Evolutionary conservation across 2,329 filamentous ascomycete genomes (phyloP), one percentile per base, ranked within the genome.

Genomic region (Colletotrichum nymphaeae): DNA sequence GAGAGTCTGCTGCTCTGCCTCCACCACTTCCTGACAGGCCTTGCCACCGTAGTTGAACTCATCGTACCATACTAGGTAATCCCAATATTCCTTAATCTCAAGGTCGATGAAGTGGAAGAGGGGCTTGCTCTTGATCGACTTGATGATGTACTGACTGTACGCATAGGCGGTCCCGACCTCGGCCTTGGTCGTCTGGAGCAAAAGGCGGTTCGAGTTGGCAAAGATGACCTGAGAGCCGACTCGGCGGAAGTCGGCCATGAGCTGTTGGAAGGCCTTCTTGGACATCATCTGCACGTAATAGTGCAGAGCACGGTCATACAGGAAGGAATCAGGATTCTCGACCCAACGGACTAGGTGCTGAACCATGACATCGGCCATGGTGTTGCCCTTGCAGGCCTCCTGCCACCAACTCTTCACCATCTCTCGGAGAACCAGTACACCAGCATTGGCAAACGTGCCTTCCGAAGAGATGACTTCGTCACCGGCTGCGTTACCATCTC

Each of bases 371-470:
- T 99, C 97, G 0, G 97, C 97, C 95, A 99, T 98, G 53, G 91
- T 93, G 78, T 94, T 97, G 49, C 95, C 95, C 74, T 91, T 92
- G 80, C 94, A 97, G 6, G 97, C 97, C 82, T 99, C 96, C 1
- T 93, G 90, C 97, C 97, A 99, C 97, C 97, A 99, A 3, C 94
- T 91, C 82, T 98, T 98, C 77, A 99, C 97, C 95, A 99, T 98
- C 78, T 98, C 97, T 16, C 97, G 93, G 4, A 99, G 88, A 0
- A 99, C 97, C 7, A 93, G 90, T 5, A 98, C 94, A 67, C 95
- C 94, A 3, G 96, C 95, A 63, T 95, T 94, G n/a, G 96, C 93
- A 80, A 99, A 99, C 0, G 96, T 94, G 14, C 83, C 83, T 57
- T 84, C 83, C 5, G 79, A 82, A 1, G 83, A 80, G 32, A 85